Evolutionary conservation across 2,329 filamentous ascomycete species (phyloP).

Genomic region (Cryphonectria japonica): DNA sequence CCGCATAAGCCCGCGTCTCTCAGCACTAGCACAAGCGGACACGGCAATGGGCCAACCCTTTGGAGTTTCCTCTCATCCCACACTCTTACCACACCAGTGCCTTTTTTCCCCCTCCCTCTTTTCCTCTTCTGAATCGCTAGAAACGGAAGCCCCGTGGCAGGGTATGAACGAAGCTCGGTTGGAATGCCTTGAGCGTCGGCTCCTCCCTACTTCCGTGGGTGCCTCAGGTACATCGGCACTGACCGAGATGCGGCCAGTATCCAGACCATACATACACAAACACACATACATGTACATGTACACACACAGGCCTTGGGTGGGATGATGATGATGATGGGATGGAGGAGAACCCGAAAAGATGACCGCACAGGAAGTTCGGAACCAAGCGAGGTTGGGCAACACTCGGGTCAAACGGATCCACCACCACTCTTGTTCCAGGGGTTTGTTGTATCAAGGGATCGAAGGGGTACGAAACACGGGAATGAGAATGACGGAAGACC

Average conservation of each 20-base stretch:
- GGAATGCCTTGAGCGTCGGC: not conserved
- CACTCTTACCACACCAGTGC: not conserved
- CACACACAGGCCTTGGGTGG: not conserved
- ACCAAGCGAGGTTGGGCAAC: conserved; percentile 15
- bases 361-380: conserved; percentile 14
- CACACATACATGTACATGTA: too few relatives aligned
- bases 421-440: not conserved
- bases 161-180: not conserved
- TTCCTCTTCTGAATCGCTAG: not conserved
- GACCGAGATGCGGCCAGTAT: conserved; percentile 12
- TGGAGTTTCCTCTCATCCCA: not conserved
- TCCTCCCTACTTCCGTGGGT: conserved; percentile 10
- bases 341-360: conserved; percentile 2
- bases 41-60: conserved; percentile 11
- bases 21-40: conserved; percentile 20
- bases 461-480: conserved; percentile 9
- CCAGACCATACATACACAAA: not conserved
- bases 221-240: conserved; percentile 11
- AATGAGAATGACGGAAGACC: conserved; percentile 15
- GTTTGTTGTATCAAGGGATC: not conserved
- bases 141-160: not conserved
- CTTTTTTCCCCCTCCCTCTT: not conserved
- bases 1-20: conserved; percentile 23
- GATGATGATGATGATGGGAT: not conserved
- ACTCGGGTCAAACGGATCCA: conserved; percentile 11